These are phyloP conservation scores for Lagenidium sp. DNA, from an alignment of 352 stramenopile species.

Conservation along the genomic window DNA sequence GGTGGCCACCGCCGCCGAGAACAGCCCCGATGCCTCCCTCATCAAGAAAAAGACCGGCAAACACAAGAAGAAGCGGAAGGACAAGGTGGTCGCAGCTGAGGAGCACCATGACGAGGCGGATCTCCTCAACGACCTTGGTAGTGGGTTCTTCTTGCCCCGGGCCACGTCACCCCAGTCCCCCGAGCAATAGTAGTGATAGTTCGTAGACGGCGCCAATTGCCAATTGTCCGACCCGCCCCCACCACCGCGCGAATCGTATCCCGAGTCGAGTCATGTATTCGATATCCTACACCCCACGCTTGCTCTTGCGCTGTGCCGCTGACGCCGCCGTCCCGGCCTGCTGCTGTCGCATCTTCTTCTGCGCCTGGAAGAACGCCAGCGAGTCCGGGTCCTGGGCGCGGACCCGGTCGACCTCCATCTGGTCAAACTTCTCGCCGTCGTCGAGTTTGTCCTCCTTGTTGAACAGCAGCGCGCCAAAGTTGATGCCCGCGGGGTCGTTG, in stretches of 20 bases:
- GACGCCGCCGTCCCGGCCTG: neutral
- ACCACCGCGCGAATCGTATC: too few species aligned
- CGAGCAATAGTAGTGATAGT: too few species aligned
- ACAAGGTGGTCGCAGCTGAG: conserved; percentile 30
- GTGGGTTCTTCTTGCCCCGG: conserved; percentile 10
- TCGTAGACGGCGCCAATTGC: too few species aligned
- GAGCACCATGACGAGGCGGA: conserved; percentile 9
- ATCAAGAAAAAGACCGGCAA: conserved; percentile 33
- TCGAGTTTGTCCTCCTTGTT: conserved; percentile 77
- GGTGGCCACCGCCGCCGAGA: conserved; percentile 1
- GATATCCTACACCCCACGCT: conserved; percentile 20
- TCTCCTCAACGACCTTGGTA: conserved; percentile 12
- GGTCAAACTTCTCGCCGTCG: conserved; percentile 88
- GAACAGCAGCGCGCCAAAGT: conserved; percentile 6
- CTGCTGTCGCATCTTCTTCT: conserved; percentile 78
- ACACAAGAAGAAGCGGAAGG: conserved; percentile 44
- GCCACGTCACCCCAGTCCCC: conserved; percentile 3
- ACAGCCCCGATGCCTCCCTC: conserved; percentile 9
- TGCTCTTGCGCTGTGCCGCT: conserved; percentile 15
- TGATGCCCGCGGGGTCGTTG: conserved; percentile 2
- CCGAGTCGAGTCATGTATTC: too few species aligned
- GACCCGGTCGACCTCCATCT: conserved; percentile 86
- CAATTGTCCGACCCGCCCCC: too few species aligned
- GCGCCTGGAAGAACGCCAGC: conserved; percentile 89
- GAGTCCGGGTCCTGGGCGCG: conserved; percentile 83